These are phyloP conservation scores for Alternaria atra DNA, from an alignment of 2,329 filamentous ascomycete genomes.

Conservation along the genomic window DNA sequence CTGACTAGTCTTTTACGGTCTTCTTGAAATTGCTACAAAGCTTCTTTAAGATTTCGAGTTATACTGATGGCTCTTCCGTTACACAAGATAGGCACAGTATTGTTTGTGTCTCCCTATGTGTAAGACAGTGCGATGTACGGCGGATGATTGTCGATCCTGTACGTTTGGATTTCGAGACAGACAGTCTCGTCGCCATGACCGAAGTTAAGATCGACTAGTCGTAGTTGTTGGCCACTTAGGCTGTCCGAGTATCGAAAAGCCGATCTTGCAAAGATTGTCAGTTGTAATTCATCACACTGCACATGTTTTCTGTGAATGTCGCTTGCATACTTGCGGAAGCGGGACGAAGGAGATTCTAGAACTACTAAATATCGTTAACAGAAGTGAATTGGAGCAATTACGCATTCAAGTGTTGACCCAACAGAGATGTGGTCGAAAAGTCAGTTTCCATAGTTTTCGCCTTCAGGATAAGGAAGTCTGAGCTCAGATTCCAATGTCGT, in stretches of 20 bases:
- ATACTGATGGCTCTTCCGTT: not conserved
- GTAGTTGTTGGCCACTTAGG: not conserved
- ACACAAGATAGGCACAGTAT: not conserved
- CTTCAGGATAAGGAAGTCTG: not conserved
- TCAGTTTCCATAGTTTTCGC: not conserved
- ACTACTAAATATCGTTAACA: not conserved
- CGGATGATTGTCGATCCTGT: not conserved
- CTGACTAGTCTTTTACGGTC: not conserved
- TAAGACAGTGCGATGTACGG: constrained; percentile 1
- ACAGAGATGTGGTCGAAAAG: not conserved
- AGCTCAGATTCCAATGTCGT: not conserved
- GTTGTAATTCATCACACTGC: not conserved
- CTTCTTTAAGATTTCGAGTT: not conserved
- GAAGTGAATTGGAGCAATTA: not conserved
- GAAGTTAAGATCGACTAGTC: constrained; percentile 2
- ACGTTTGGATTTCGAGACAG: not conserved
- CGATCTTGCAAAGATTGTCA: not conserved
- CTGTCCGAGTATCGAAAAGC: not conserved
- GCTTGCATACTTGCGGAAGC: not conserved
- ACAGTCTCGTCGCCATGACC: not conserved
- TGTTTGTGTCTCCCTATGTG: not conserved
- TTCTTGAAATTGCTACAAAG: constrained; percentile 2
- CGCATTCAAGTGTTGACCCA: not conserved
- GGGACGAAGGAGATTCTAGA: not conserved
- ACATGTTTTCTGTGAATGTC: not conserved